phyloP scores from a whole-genome alignment of 768 basidiomycete genomes.

The Stropharia rugosoannulata region DNA sequence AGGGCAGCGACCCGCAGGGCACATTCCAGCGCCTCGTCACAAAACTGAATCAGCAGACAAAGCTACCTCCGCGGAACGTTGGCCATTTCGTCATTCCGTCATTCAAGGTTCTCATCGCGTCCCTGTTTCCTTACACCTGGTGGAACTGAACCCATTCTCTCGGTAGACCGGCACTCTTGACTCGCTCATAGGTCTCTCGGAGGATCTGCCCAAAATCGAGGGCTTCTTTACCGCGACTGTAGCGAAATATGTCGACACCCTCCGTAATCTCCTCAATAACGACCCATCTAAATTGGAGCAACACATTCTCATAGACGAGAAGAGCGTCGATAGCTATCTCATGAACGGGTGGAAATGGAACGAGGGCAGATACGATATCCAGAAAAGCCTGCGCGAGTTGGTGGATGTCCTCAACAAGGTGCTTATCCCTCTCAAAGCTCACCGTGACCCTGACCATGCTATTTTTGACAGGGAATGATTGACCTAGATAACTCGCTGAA shows the following conservation, averaged over 20 bases:
- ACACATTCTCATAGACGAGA: constrained; percentile 80
- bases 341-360: constrained; percentile 92
- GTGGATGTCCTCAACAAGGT: constrained; percentile 87
- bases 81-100: constrained; percentile 75
- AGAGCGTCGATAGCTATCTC: constrained; percentile 75
- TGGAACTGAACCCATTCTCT: constrained; percentile 14
- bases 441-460: constrained; percentile 6
- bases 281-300: constrained; percentile 74
- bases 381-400: constrained; percentile 80
- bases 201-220: constrained; percentile 92
- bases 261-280: constrained; percentile 88
- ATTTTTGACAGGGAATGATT: constrained; percentile 72
- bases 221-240: constrained; percentile 81
- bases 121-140: constrained; percentile 11
- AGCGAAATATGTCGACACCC: constrained; percentile 91
- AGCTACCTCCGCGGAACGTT: constrained; percentile 45
- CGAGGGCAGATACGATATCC: constrained; percentile 83
- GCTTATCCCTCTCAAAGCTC: constrained; percentile 15
- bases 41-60: constrained; percentile 62
- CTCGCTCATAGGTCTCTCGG: constrained; percentile 82
- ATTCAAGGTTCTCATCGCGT: constrained; percentile 71
- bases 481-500: constrained; percentile 96
- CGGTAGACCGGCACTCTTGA: constrained; percentile 91
- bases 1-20: constrained; percentile 82
- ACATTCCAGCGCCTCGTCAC: constrained; percentile 62